Conservation (phyloP, 306 rosid genomes). For the Trichosanthes cucumerina region DNA sequence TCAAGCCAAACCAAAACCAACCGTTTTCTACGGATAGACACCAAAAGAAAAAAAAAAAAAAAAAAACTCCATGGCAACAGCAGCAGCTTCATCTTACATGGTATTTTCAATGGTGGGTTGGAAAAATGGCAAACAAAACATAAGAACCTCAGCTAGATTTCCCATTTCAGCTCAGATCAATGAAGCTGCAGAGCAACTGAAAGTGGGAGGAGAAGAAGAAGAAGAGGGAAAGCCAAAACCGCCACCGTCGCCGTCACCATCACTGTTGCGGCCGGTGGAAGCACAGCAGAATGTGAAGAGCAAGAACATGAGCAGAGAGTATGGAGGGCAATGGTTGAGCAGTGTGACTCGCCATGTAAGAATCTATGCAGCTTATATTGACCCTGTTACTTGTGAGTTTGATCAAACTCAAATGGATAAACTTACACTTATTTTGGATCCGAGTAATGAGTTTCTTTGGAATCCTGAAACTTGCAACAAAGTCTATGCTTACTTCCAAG, state of each 20-base stretch:
- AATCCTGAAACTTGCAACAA: conserved; percentile 52
- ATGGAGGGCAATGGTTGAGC: conserved; percentile 91
- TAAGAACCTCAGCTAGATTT: conserved; percentile 20
- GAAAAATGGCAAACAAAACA: conserved; percentile 27
- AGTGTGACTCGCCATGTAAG: conserved; percentile 57
- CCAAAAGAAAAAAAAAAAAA: not conserved
- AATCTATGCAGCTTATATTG: conserved; percentile 81
- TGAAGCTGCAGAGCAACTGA: conserved; percentile 11
- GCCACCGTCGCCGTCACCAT: not conserved
- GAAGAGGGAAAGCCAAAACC: conserved; percentile 17
- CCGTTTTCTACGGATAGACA: conserved; percentile 11
- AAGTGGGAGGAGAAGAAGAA: conserved; percentile 17
- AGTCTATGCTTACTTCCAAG: conserved; percentile 80
- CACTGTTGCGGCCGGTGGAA: conserved; percentile 72
- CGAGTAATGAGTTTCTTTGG: conserved; percentile 89
- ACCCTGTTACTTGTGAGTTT: conserved; percentile 63
- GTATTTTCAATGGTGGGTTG: conserved; percentile 43
- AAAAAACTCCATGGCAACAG: conserved; percentile 27
- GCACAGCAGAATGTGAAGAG: conserved; percentile 56
- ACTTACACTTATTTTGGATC: conserved; percentile 78
- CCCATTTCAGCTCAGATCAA: conserved; percentile 33
- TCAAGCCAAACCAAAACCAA: not conserved
- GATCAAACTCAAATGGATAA: conserved; percentile 96
- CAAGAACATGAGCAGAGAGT: conserved; percentile 73
- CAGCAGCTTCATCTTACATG: conserved; percentile 65